A percentile compares a stretch with the other conserved stretches of the same genome.
Evolutionary conservation across 306 rosid species (phyloP).

Genomic region (Begonia fuchsioides): DNA sequence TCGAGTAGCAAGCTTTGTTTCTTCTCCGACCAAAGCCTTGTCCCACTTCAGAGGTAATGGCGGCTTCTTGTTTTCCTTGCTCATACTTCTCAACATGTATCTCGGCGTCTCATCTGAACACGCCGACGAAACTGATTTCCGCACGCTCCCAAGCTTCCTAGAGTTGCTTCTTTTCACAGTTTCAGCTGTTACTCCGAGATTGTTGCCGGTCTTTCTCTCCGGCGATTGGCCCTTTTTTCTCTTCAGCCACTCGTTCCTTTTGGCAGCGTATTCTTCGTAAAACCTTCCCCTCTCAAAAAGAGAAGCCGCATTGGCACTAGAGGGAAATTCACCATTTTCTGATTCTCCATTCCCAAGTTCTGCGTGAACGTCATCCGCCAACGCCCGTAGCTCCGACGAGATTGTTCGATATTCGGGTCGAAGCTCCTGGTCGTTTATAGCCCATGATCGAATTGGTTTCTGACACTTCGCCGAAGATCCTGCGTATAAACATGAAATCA

Average conservation of each 20-base stretch:
- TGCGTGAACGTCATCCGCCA: constrained; percentile 38
- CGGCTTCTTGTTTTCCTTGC: constrained; percentile 70
- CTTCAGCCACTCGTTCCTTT: constrained; percentile 78
- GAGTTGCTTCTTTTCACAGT: constrained; percentile 43
- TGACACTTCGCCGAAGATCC: constrained; percentile 49
- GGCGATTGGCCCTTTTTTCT: constrained; percentile 31
- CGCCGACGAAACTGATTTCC: constrained; percentile 64
- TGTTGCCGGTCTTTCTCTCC: constrained; percentile 15
- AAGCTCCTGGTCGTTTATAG: constrained; percentile 24
- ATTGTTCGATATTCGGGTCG: constrained; percentile 66
- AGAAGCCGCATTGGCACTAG: constrained; percentile 8
- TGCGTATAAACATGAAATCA: constrained; percentile 8
- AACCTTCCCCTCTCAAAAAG: constrained; percentile 65
- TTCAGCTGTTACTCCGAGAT: constrained; percentile 61
- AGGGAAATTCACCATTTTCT: constrained; percentile 2
- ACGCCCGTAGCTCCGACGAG: constrained; percentile 45
- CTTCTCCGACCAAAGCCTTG: constrained; percentile 16
- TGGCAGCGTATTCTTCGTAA: constrained; percentile 71
- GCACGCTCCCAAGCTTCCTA: constrained; percentile 40
- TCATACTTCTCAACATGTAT: constrained; percentile 77
- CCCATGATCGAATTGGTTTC: constrained; percentile 22
- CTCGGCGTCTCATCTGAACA: constrained; percentile 52
- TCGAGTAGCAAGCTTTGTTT: constrained; percentile 21
- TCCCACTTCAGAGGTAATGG: constrained; percentile 29
- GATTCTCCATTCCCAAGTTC: constrained; percentile 28